A percentile compares a stretch with the other conserved stretches of the same genome.
phyloP scores from a whole-genome alignment of 192 early-diverging fungal genomes.

The Coemansia sp. region DNA sequence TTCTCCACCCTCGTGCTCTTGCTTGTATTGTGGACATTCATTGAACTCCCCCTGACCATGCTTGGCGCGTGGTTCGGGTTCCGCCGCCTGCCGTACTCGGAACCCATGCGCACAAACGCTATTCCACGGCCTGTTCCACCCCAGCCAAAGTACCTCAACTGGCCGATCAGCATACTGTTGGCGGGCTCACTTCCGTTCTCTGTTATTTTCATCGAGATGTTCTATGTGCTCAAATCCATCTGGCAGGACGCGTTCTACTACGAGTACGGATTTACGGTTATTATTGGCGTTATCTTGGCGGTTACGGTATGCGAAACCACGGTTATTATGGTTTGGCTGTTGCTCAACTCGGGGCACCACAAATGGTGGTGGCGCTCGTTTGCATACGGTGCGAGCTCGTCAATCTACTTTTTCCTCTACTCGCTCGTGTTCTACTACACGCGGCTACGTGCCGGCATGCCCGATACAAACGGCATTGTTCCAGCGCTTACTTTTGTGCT shows the following conservation, averaged over 20 bases:
- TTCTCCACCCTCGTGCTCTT: constrained; percentile 83
- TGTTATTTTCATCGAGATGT: constrained; percentile 71
- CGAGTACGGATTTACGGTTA: constrained; percentile 61
- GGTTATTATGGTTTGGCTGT: constrained; percentile 68
- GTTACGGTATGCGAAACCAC: constrained; percentile 65
- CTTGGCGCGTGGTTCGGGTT: constrained; percentile 88
- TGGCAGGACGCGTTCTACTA: constrained; percentile 70
- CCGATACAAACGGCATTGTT: constrained; percentile 55
- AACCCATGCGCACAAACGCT: constrained; percentile 86
- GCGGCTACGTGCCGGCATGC: constrained; percentile 60
- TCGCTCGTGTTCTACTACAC: constrained; percentile 72
- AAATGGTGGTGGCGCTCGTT: constrained; percentile 95
- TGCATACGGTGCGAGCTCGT: constrained; percentile 69
- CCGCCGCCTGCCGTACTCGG: constrained; percentile 70
- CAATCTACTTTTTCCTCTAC: constrained; percentile 81
- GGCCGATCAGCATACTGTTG: constrained; percentile 59
- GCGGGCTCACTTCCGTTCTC: constrained; percentile 72
- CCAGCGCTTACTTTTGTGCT: constrained; percentile 78
- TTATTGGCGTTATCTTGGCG: constrained; percentile 62
- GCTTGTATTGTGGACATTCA: constrained; percentile 74
- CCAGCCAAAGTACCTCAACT: constrained; percentile 68
- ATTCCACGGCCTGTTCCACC: constrained; percentile 91
- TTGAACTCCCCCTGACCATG: constrained; percentile 77
- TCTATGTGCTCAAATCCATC: constrained; percentile 68
- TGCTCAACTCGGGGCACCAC: constrained; percentile 68